phyloP scores from a whole-genome alignment of 2,329 filamentous ascomycete genomes.

The Talaromyces sp. region DNA sequence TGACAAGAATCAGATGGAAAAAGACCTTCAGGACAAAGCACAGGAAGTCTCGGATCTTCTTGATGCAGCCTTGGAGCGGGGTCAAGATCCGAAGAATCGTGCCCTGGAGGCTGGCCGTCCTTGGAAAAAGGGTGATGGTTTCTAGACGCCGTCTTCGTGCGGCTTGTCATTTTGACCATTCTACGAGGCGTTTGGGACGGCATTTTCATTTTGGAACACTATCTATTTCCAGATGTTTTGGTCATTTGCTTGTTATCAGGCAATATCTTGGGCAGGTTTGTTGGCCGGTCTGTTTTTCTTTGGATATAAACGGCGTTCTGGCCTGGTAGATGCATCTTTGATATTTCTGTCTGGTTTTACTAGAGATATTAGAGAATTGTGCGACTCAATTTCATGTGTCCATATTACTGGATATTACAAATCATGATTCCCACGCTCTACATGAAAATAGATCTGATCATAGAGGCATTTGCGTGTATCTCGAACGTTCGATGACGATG shows the following conservation, averaged over 20 bases:
- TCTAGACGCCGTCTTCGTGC: slow-evolving; percentile 39
- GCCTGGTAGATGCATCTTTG: too few species aligned
- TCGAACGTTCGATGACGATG: too few species aligned
- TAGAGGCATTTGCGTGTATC: too few species aligned
- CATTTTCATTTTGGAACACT: neutral
- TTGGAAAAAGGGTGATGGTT: slow-evolving; percentile 61
- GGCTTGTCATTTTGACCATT: neutral
- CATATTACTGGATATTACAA: too few species aligned
- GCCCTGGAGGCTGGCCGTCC: slow-evolving; percentile 56
- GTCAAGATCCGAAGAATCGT: slow-evolving; percentile 54
- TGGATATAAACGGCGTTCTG: too few species aligned
- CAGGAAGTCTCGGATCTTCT: slow-evolving; percentile 46
- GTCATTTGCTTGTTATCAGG: too few species aligned
- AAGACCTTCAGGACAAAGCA: slow-evolving; percentile 49
- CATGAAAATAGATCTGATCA: too few species aligned
- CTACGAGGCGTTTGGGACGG: neutral
- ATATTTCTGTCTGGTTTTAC: too few species aligned
- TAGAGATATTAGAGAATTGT: too few species aligned
- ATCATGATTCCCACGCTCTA: too few species aligned
- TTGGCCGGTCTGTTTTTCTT: too few species aligned
- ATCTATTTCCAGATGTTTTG: neutral
- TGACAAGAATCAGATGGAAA: slow-evolving; percentile 36
- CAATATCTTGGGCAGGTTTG: too few species aligned
- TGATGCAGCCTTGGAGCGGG: slow-evolving; percentile 52
- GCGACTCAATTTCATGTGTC: neutral